These are phyloP conservation scores for Cutaneotrichosporon arboriforme DNA, from an alignment of 1,284 basidiomycete genomes.

Conservation along the genomic window DNA sequence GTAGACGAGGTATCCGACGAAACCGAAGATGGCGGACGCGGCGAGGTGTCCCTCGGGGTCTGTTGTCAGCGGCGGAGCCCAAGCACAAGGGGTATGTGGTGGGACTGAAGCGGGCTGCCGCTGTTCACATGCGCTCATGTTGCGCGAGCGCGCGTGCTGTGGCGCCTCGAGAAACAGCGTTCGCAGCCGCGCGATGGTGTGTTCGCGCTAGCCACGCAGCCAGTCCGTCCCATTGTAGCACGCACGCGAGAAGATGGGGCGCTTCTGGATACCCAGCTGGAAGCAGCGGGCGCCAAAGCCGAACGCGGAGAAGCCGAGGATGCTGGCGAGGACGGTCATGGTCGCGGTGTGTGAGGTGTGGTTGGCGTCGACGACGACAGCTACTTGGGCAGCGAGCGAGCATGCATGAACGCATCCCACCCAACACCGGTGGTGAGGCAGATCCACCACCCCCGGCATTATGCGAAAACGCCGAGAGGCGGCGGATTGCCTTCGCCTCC, in stretches of 20 bases:
- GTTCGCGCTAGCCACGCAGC: too few relatives aligned
- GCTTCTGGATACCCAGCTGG: constrained; percentile 68
- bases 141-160: too few relatives aligned
- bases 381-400: neutral
- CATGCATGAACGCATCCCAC: too few relatives aligned
- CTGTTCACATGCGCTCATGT: too few relatives aligned
- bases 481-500: constrained; percentile 1
- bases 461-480: constrained; percentile 7
- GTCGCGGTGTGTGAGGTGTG: neutral
- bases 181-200: too few relatives aligned
- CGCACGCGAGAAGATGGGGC: constrained; percentile 30
- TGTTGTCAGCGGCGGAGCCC: too few relatives aligned
- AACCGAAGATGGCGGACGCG: constrained; percentile 35
- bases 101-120: too few relatives aligned
- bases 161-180: too few relatives aligned
- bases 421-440: neutral
- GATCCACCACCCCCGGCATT: constrained; percentile 3
- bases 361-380: neutral
- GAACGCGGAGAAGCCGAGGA: constrained; percentile 71
- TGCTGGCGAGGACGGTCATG: constrained; percentile 66
- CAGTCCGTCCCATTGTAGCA: too few relatives aligned
- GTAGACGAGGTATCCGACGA: constrained; percentile 40
- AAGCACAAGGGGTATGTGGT: too few relatives aligned
- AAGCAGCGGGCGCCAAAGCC: constrained; percentile 71
- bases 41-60: constrained; percentile 37